Conservation (phyloP, 257 asterid genomes). For the Oldenlandia corymbosa region DNA sequence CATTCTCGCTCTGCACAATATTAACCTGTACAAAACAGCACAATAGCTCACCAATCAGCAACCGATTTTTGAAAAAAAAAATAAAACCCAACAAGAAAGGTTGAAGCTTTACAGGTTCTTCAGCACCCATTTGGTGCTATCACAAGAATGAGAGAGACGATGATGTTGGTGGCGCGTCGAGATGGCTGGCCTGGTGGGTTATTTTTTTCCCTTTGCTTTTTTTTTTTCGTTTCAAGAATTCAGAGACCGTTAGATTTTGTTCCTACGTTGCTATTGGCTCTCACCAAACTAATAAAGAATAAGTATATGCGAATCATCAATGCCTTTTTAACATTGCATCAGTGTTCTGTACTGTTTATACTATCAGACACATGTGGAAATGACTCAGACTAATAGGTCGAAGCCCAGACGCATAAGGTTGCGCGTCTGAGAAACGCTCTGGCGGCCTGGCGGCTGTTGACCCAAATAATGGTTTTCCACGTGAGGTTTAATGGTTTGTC, state of each 20-base stretch:
- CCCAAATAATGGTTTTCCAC: neutral
- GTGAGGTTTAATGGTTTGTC: slow-evolving; percentile 33
- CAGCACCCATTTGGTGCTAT: slow-evolving; percentile 51
- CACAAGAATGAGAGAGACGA: slow-evolving; percentile 14
- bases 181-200: slow-evolving; percentile 14
- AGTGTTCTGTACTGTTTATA: no score
- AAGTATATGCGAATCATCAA: slow-evolving; percentile 20
- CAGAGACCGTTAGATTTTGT: slow-evolving; percentile 60
- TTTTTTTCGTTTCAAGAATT: slow-evolving; percentile 8
- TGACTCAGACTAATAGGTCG: neutral
- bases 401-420: slow-evolving; percentile 21
- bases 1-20: slow-evolving; percentile 30
- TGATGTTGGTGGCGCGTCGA: slow-evolving; percentile 58
- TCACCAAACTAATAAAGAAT: slow-evolving; percentile 14
- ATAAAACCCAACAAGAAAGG: neutral
- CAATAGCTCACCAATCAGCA: neutral
- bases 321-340: slow-evolving; percentile 19
- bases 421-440: slow-evolving; percentile 27
- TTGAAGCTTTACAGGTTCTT: slow-evolving; percentile 42
- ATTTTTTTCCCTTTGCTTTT: no score
- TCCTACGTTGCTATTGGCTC: slow-evolving; percentile 25
- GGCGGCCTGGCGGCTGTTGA: slow-evolving; percentile 5
- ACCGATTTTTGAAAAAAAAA: neutral
- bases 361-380: slow-evolving; percentile 1
- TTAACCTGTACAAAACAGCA: slow-evolving; percentile 16